phyloP scores from a whole-genome alignment of 352 stramenopile genomes.

The Globisporangium cystogenes region DNA sequence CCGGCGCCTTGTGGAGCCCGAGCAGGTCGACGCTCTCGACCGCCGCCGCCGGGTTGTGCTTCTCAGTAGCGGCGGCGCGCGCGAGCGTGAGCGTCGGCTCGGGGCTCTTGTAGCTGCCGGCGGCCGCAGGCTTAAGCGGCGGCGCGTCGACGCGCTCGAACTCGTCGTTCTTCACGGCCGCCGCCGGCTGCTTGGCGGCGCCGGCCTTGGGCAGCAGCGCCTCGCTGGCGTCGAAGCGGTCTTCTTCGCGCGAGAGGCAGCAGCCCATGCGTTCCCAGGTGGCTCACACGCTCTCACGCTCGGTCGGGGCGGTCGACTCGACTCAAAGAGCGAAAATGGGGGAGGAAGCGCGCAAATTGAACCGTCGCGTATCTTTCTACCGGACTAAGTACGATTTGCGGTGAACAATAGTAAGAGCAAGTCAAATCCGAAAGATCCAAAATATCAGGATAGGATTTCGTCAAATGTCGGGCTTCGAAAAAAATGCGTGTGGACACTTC shows the following conservation, averaged over 20 bases:
- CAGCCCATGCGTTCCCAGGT: constrained; percentile 51
- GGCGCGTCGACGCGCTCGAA: constrained; percentile 20
- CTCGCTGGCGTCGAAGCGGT: constrained; percentile 48
- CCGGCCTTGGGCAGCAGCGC: constrained; percentile 51
- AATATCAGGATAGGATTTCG: no score
- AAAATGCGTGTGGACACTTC: no score
- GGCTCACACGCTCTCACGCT: no score
- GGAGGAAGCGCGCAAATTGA: not conserved
- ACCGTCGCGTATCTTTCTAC: not conserved
- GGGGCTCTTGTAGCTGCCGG: constrained; percentile 20
- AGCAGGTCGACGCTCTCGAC: constrained; percentile 45
- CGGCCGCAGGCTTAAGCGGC: constrained; percentile 23
- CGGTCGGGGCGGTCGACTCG: no score
- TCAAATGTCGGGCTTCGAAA: no score
- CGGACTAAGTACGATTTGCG: no score
- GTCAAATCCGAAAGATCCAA: no score
- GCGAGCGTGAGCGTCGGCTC: constrained; percentile 4
- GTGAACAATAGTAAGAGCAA: not conserved
- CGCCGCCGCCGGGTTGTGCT: constrained; percentile 2
- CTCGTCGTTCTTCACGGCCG: constrained; percentile 13
- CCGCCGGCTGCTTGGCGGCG: constrained; percentile 23
- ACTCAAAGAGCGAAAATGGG: constrained; percentile 2
- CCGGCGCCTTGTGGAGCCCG: constrained; percentile 25
- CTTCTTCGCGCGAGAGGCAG: constrained; percentile 62
- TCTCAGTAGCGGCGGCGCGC: not conserved